Evolutionary conservation across 345 rosid genomes (phyloP).

Genomic region (Crucihimalaya himalaica): DNA sequence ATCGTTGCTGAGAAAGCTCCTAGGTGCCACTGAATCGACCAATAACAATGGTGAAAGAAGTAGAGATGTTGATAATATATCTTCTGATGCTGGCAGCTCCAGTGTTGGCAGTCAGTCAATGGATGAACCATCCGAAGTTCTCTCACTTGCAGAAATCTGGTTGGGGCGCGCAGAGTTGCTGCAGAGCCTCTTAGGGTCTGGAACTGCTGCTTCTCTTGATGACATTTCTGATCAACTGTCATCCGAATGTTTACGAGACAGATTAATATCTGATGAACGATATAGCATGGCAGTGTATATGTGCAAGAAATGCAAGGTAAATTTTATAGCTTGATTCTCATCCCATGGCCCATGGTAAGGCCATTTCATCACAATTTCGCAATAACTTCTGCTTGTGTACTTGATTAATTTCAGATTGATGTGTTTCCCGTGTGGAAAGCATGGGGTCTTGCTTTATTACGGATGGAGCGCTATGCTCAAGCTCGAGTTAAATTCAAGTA

Average conservation of each 20-base stretch:
- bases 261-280: constrained; percentile 86
- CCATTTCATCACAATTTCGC: constrained; percentile 22
- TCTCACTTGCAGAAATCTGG: constrained; percentile 75
- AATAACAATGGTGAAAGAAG: constrained; percentile 60
- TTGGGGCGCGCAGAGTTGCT: constrained; percentile 94
- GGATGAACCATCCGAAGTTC: constrained; percentile 76
- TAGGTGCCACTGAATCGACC: constrained; percentile 60
- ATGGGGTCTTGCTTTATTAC: constrained; percentile 97
- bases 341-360: constrained; percentile 12
- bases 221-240: constrained; percentile 90
- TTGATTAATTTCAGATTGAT: constrained; percentile 65
- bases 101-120: constrained; percentile 80
- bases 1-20: constrained; percentile 75
- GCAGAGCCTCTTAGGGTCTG: constrained; percentile 94
- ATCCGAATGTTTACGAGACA: constrained; percentile 77
- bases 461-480: constrained; percentile 88
- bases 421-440: constrained; percentile 97
- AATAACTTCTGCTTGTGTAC: constrained; percentile 28
- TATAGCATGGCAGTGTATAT: constrained; percentile 99
- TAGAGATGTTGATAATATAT: constrained; percentile 82
- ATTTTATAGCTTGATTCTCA: constrained; percentile 25
- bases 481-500: constrained; percentile 97
- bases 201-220: constrained; percentile 90
- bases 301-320: constrained; percentile 96
- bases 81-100: constrained; percentile 91